Percentiles rank a stretch among this genome's conserved stretches.
These are phyloP conservation scores for Hericium alpestre DNA, from an alignment of 768 basidiomycete species.

Conservation along the genomic window DNA sequence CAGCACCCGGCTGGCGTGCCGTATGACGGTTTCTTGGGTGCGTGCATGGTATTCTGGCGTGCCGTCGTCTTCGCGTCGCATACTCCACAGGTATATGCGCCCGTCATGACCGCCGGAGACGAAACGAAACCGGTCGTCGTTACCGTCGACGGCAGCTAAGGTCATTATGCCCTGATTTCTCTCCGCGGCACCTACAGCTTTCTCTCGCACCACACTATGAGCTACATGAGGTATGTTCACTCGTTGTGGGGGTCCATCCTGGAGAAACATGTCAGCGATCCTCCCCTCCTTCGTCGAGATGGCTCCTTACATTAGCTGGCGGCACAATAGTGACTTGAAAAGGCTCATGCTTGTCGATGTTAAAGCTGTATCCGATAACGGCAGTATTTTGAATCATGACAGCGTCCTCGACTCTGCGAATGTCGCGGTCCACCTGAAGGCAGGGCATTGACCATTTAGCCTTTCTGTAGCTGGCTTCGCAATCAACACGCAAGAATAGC, in stretches of 20 bases:
- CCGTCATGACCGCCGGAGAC: slow-evolving; percentile 41
- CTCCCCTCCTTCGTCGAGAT: slow-evolving; percentile 12
- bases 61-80: slow-evolving; percentile 11
- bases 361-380: background rate
- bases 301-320: slow-evolving; percentile 18
- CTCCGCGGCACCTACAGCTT: slow-evolving; percentile 18
- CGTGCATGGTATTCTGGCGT: background rate
- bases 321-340: slow-evolving; percentile 32
- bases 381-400: background rate
- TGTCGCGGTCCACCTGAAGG: background rate
- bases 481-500: background rate
- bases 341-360: slow-evolving; percentile 19
- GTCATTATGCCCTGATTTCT: slow-evolving; percentile 28
- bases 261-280: background rate
- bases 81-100: slow-evolving; percentile 30
- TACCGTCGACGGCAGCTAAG: slow-evolving; percentile 28
- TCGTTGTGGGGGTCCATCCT: background rate
- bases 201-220: slow-evolving; percentile 12
- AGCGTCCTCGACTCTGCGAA: slow-evolving; percentile 1
- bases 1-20: slow-evolving; percentile 21
- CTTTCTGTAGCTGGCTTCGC: background rate
- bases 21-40: slow-evolving; percentile 11
- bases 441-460: background rate
- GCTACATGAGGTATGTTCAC: background rate
- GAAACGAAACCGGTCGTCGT: slow-evolving; percentile 23